Base-by-base conservation (phyloP, 108 stramenopile genomes). In the Skeletonema marinoi region DNA sequence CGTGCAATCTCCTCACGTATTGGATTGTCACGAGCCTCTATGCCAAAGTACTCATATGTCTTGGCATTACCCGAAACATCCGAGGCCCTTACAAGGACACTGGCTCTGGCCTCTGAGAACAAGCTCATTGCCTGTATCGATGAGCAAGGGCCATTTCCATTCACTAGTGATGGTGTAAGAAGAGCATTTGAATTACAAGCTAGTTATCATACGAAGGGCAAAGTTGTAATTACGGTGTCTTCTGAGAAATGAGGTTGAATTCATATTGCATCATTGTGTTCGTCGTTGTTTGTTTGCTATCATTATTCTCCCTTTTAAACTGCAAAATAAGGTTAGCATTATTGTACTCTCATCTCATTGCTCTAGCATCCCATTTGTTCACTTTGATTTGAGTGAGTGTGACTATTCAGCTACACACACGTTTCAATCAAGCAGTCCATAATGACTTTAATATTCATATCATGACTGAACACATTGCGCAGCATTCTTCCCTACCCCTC, bases 31-130 rank as follows among this genome's bases (percentile, higher is more conserved):
- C 78, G 85, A 69, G 65, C 30, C 16, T 61, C 35, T 12, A 71
- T 83, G 46, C 88, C 92, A 19, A 75, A 70, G 46, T 91, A 88
- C 60, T 81, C 84, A 32, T 87, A 83, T 46, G 87, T 70, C 54
- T 73, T 92, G 61, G 73, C 66, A 8, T 29, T 88, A 19, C 74
- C 78, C 10, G 35, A 70, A 33, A 75, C 46, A 29, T 84, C 80
- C 6, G 71, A 87, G 36, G 59, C 71, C 59, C 73, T 87, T 68
- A 88, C 85, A n/a, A 83, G 83, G 63, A 86, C 89, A 35, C 80
- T 90, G 65, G 54, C 79, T 14, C 69, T 92, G 36, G 87, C 85
- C 0, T 73, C 78, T 17, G 83, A 81, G 16, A 68, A 68, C 6
- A 71, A 80, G 39, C 46, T 84, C n/a, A 46, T 73, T 14, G 56